phyloP scores from a whole-genome alignment of 495 filamentous ascomycete genomes.

The Penicillium antarcticum region DNA sequence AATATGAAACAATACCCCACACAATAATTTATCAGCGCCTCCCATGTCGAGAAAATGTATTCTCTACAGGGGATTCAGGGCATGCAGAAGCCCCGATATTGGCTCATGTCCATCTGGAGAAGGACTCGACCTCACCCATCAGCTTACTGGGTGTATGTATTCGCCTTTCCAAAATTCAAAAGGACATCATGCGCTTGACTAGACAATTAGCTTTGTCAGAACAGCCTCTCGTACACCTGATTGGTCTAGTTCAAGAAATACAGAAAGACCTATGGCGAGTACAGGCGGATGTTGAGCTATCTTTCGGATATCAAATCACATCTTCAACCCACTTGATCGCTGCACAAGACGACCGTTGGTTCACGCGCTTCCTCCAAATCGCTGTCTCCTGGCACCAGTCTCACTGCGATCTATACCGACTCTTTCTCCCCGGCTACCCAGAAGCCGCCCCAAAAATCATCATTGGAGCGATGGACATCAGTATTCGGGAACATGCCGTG shows the following conservation, averaged over 20 bases:
- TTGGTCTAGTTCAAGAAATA: slow-evolving; percentile 10
- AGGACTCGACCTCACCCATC: neutral
- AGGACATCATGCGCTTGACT: slow-evolving; percentile 16
- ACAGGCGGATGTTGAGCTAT: slow-evolving; percentile 5
- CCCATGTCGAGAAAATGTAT: slow-evolving; percentile 12
- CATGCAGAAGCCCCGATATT: neutral
- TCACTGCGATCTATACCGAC: slow-evolving; percentile 18
- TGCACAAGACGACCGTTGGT: slow-evolving; percentile 4
- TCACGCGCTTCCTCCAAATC: slow-evolving; percentile 8
- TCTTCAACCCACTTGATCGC: neutral
- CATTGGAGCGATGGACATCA: slow-evolving; percentile 3
- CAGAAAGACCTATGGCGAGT: slow-evolving; percentile 12
- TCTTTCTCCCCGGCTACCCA: slow-evolving; percentile 17
- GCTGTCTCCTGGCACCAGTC: slow-evolving; percentile 17
- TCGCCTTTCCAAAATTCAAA: slow-evolving; percentile 11
- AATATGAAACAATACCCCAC: slow-evolving; percentile 16
- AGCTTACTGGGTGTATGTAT: slow-evolving; percentile 6
- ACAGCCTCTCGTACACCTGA: slow-evolving; percentile 10
- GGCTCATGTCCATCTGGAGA: neutral
- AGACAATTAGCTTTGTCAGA: slow-evolving; percentile 11
- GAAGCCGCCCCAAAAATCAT: slow-evolving; percentile 14
- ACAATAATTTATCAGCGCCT: slow-evolving; percentile 17
- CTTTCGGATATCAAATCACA: slow-evolving; percentile 2
- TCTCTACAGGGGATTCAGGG: neutral
- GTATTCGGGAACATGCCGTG: neutral